Evolutionary conservation across 306 rosid genomes (phyloP).

Genomic region (Casuarina equisetifolia): DNA sequence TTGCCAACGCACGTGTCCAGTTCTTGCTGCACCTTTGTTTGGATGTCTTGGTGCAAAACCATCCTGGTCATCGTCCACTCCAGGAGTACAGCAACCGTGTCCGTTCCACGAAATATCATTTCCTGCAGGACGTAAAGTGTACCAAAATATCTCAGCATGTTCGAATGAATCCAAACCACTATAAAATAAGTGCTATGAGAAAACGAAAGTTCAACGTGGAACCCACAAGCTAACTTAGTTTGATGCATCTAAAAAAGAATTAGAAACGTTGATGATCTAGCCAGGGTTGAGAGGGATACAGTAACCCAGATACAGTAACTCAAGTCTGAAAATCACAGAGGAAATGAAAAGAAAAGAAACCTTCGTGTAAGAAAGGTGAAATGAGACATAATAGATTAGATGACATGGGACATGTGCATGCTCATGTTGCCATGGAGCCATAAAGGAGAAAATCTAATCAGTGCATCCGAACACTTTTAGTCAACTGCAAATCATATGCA

Average conservation of each 20-base stretch:
- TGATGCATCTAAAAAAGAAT: background rate
- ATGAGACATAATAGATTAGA: too few relatives aligned
- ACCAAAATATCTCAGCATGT: background rate
- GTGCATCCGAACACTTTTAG: background rate
- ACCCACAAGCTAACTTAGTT: conserved; percentile 2
- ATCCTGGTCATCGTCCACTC: conserved; percentile 92
- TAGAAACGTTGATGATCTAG: background rate
- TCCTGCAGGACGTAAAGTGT: conserved; percentile 41
- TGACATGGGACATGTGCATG: background rate
- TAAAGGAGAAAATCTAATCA: background rate
- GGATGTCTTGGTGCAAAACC: conserved; percentile 72
- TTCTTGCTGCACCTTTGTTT: conserved; percentile 62
- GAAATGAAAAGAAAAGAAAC: background rate
- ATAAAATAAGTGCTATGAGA: background rate
- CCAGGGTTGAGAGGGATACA: too few relatives aligned
- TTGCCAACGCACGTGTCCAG: conserved; percentile 52
- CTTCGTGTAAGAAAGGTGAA: too few relatives aligned
- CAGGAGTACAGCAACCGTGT: conserved; percentile 69
- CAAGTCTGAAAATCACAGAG: background rate
- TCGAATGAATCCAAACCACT: background rate
- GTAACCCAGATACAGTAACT: too few relatives aligned
- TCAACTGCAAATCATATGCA: background rate
- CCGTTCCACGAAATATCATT: conserved; percentile 90
- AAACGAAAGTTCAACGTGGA: conserved; percentile 28
- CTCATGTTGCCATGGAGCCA: background rate